These are phyloP conservation scores for Emericellopsis terricola DNA, from an alignment of 495 filamentous ascomycete species.

Conservation along the genomic window DNA sequence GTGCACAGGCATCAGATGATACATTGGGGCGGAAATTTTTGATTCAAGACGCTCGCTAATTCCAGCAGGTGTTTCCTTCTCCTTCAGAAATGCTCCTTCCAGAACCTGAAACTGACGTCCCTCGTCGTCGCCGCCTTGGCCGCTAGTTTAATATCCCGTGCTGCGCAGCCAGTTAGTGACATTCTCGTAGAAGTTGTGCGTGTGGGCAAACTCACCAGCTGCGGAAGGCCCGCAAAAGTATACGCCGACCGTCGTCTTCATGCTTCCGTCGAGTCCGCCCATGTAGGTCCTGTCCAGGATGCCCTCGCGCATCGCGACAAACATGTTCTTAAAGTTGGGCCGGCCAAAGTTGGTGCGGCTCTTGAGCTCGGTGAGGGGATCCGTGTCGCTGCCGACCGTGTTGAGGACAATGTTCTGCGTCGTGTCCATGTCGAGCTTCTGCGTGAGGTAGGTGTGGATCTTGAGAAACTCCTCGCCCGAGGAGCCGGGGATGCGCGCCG, in stretches of 20 bases:
- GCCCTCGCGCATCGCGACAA: conserved; percentile 72
- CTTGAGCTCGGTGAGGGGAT: conserved; percentile 83
- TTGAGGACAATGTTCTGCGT: conserved; percentile 95
- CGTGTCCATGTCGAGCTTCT: conserved; percentile 77
- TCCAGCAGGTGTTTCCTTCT: too few relatives aligned
- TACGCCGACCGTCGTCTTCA: conserved; percentile 76
- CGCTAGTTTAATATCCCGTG: conserved; percentile 70
- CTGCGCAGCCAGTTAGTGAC: conserved; percentile 29
- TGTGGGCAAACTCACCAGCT: conserved; percentile 22
- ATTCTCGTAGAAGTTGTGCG: conserved; percentile 1
- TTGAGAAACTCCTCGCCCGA: conserved; percentile 72
- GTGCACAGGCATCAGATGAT: too few relatives aligned
- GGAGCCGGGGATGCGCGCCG: conserved; percentile 41
- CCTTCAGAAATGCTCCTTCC: conserved; percentile 94
- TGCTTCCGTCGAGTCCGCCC: conserved; percentile 51
- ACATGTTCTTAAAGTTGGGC: conserved; percentile 73
- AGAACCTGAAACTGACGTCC: conserved; percentile 90
- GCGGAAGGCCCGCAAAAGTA: conserved; percentile 75
- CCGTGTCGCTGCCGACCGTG: conserved; percentile 66
- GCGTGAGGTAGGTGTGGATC: conserved; percentile 96
- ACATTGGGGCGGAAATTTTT: too few relatives aligned
- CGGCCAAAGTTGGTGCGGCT: conserved; percentile 88
- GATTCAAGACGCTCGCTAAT: too few relatives aligned
- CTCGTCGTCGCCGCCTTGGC: conserved; percentile 47
- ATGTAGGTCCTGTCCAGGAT: conserved; percentile 76